Base-by-base conservation (phyloP, 2,329 filamentous ascomycete species). In the Teratosphaeria zuluensis region DNA sequence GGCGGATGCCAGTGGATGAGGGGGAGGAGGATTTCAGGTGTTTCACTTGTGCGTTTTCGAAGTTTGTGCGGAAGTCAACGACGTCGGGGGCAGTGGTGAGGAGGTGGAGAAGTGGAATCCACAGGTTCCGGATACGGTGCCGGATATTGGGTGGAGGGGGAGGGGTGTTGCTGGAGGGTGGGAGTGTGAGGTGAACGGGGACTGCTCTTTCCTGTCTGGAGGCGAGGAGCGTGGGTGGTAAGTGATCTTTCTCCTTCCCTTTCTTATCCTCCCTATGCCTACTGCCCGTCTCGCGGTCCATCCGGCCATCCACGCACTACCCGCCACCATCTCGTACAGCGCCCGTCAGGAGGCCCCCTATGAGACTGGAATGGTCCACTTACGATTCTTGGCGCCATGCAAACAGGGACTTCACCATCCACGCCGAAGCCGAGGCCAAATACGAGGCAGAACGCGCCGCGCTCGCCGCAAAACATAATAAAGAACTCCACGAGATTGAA, bases 171-270 rank as follows among this genome's bases (percentile, higher is more conserved):
- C 80, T 30, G 90, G 90, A 42, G 87, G 87, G 31, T 99, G 92
- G 92, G 80, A 84, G 48, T 92, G 90, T 69, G 81, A 84, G 60
- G 71, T 83, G 56, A 92, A 96, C 75, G 90, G 90, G 16, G 90
- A 96, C 72, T 96, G 91, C 69, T 86, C 82, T 60, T 95, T 92
- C 74, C 77, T 97, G 64, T 84, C 80, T 57, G 81, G 82, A 57
- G 92, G 92, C 7, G 87, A 88, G 67, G 92, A 97, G 74, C 81
- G 92, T 76, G 91, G 91, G 70, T 97, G 92, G 91, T 94, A 74
- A 75, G 79, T 75, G n/a, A 56, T 35, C 19, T 56, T 53, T 63
- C 62, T 61, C 61, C 66, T 56, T 24, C 33, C 65, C 60, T 60
- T 61, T 60, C n/a, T 33, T 66, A 54, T 53, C 61, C 46, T 46